Percentiles rank a stretch among this genome's conserved stretches.
phyloP scores from a whole-genome alignment of 2,329 filamentous ascomycete species.

The Pseudodiploospora longispora region DNA sequence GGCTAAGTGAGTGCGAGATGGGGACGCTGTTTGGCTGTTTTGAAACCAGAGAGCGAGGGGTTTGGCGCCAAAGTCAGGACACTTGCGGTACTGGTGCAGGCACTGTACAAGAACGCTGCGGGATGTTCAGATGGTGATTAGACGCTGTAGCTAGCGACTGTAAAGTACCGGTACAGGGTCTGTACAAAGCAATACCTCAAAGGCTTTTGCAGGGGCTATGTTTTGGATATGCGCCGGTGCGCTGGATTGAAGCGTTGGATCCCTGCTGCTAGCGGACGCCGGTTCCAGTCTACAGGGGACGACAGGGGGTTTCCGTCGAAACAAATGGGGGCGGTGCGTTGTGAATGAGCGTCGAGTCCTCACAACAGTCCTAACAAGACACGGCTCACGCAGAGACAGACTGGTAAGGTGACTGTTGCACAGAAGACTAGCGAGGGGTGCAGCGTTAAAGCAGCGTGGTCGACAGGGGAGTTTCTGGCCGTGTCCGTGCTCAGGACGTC shows the following conservation, averaged over 20 bases:
- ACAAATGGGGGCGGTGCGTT: too few species aligned
- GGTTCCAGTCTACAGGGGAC: too few species aligned
- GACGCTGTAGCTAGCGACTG: too few species aligned
- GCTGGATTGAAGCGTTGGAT: constrained; percentile 13
- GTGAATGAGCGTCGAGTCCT: too few species aligned
- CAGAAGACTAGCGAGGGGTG: too few species aligned
- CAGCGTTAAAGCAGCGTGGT: constrained; percentile 1
- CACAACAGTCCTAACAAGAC: too few species aligned
- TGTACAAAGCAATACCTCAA: neutral
- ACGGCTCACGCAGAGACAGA: too few species aligned
- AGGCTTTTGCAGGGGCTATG: constrained; percentile 9
- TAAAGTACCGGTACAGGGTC: too few species aligned
- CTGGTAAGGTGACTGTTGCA: too few species aligned
- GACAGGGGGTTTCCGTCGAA: too few species aligned
- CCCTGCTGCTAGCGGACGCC: constrained; percentile 9
- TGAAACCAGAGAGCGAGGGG: constrained; percentile 8
- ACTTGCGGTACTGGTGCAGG: constrained; percentile 1
- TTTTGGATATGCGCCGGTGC: constrained; percentile 17
- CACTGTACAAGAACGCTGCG: neutral
- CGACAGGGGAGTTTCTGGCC: neutral
- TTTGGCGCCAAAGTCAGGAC: constrained; percentile 15
- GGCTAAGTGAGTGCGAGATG: constrained; percentile 8
- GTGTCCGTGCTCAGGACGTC: too few species aligned
- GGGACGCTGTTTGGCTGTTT: constrained; percentile 3
- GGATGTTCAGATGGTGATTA: too few species aligned